Base-by-base conservation (phyloP, 1,284 basidiomycete genomes). In the Malassezia yamatoensis region DNA sequence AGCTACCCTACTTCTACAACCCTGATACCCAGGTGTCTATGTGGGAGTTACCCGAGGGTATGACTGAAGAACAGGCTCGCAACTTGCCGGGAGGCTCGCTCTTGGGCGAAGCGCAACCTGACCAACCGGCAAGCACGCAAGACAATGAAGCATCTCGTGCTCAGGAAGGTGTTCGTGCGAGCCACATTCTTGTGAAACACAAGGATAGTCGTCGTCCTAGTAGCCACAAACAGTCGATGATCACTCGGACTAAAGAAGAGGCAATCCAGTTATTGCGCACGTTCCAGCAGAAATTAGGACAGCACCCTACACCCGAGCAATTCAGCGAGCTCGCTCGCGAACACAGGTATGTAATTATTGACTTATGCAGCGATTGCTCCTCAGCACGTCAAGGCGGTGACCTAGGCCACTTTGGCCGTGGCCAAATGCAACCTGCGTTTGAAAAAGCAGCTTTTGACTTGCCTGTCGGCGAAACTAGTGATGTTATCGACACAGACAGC, bases 371-470 rank as follows among this genome's bases (percentile, higher is more conserved):
- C 32, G 72, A 74, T 62, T 74, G 72, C 59, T 72, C 70, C 1
- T 74, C 72, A 2, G 72, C 72, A 20, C 53, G 53, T 21, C 51
- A 56, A 3, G 72, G 72, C 34, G 72, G 72, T 42, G 72, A 74
- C 47, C 66, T 75, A 36, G 77, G 94, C 4, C 81, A 79, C 78
- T 99, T 99, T 72, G 82, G 81, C 2, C 82, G 78, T 13, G 88
- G 87, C 2, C 85, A 88, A 79, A 99, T 99, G 94, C 94, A 99
- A 78, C 90, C 89, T 77, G 84, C 89, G 20, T 99, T 99, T 72
- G 91, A 96, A 78, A 88, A 94, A 21, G 87, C 87, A 4, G 82
- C 90, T 9, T 96, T 84, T 76, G 82, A 77, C 1, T 81, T 96
- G 58, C 75, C 84, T 53, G 81, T 87, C n/a, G 88, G 86, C 13